Base-by-base conservation (phyloP, 345 rosid species). In the Brassica incana region DNA sequence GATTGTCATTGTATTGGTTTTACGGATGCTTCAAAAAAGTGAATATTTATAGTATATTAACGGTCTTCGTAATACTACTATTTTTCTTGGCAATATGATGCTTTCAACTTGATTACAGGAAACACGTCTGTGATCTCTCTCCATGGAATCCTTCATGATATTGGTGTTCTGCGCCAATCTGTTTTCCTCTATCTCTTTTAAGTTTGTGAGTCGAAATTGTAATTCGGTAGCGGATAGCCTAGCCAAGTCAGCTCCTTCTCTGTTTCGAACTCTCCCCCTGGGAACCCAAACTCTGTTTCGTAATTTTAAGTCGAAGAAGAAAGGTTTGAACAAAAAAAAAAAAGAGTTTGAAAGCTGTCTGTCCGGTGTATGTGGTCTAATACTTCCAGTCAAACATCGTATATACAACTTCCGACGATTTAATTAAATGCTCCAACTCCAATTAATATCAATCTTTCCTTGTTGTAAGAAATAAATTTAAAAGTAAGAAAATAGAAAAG, bases 321-420 rank as follows among this genome's bases (percentile, higher is more conserved):
- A 30, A 30, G 32, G 32, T 2, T 30, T 30, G 2, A 30, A 0
- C 2, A n/a, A 30, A 30, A 30, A 30, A 30, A 30, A 30, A 3
- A 30, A 30, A 16, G 5, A 6, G 12, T 48, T 48, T 59, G 64
- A 16, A 59, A 59, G 5, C 32, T 59, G 64, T 59, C 32, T 23
- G n/a, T 2, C 32, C 64, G 9, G 25, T 60, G 23, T 60, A 8
- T 59, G 29, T 59, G 33, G 52, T 66, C 29, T 66, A 6, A 38
- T 66, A 66, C n/a, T 66, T 36, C 70, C n/a, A 66, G 70, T 66
- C 70, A 66, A 65, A 66, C 30, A 36, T 66, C 30, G n/a, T 36
- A 9, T 66, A 36, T 35, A 38, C 69, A 36, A 65, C 4, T 59
- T 20, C 6, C 30, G 63, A 59, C 12, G 14, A 59, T 36, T 36